A percentile compares a stretch with the other conserved stretches of the same genome.
These are phyloP conservation scores for Xylariaceae sp. DNA, from an alignment of 2,329 filamentous ascomycete genomes.

Conservation along the genomic window DNA sequence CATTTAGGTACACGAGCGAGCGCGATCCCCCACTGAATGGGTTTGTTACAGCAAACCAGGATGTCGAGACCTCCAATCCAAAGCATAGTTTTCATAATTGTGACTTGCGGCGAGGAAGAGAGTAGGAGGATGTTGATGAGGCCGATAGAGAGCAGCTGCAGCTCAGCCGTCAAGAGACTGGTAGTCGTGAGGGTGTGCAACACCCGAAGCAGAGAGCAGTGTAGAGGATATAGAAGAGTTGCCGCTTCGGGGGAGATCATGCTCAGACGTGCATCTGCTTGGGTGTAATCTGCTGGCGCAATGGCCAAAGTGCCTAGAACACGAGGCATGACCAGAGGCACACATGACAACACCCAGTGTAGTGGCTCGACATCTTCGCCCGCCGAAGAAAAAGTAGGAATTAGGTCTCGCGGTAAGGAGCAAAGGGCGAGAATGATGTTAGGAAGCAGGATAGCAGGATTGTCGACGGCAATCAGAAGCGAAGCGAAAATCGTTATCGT, in stretches of 20 bases:
- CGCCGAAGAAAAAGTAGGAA: slow-evolving; percentile 58
- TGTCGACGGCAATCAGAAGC: slow-evolving; percentile 62
- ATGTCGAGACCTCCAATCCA: slow-evolving; percentile 78
- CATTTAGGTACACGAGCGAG: slow-evolving; percentile 86
- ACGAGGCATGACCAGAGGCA: slow-evolving; percentile 55
- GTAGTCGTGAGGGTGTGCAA: slow-evolving; percentile 80
- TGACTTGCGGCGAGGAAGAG: slow-evolving; percentile 71
- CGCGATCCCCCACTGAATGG: slow-evolving; percentile 77
- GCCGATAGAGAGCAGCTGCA: slow-evolving; percentile 77
- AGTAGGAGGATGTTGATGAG: slow-evolving; percentile 78
- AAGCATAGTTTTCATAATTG: slow-evolving; percentile 78
- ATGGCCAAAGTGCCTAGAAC: slow-evolving; percentile 21
- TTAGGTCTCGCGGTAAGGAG: slow-evolving; percentile 65
- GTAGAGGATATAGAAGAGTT: slow-evolving; percentile 71
- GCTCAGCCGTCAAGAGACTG: slow-evolving; percentile 78
- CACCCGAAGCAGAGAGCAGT: slow-evolving; percentile 68
- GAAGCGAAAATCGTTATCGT: slow-evolving; percentile 71
- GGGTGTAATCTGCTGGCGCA: slow-evolving; percentile 20
- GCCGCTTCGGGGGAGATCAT: slow-evolving; percentile 51
- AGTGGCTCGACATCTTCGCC: slow-evolving; percentile 55
- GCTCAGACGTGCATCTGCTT: slow-evolving; percentile 14
- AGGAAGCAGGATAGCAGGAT: slow-evolving; percentile 59
- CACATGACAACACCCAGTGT: slow-evolving; percentile 74
- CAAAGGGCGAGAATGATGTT: slow-evolving; percentile 79
- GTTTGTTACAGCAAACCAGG: slow-evolving; percentile 65